Evolutionary conservation across 2,329 filamentous ascomycete genomes (phyloP), one percentile per base, ranked within the genome.

Genomic region (Sarocladium brachiariae): DNA sequence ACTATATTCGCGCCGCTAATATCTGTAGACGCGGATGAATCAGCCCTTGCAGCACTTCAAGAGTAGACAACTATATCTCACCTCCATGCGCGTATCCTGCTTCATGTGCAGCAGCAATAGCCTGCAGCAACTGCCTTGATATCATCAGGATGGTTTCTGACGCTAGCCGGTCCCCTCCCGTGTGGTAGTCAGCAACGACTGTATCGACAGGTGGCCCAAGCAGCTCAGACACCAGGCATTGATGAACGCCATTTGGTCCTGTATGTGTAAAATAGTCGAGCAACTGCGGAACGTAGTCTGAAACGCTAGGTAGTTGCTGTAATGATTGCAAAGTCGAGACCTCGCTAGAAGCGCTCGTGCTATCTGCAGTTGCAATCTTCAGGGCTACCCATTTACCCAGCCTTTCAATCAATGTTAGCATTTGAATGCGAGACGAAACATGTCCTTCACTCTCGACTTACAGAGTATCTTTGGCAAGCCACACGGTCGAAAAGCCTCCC

Each of bases 401-500:
- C 37, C 37, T 41, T 41, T 8, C 23, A 3, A 31, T 43, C 35
- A 8, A 31, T 46, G 9, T 46, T 11, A 30, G 23, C 41, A 27
- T 27, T n/a, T 30, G 41, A 16, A 13, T 35, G 33, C 41, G 41
- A 18, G 23, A 27, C 16, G 19, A 51, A 1, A 54, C 33, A 2
- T 18, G 21, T n/a, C 57, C 45, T 27, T 59, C 58, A 9, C 58
- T 2, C 13, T 55, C 54, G 19, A 60, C 52, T 16, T 55, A 56
- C 37, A 41, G 37, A 23, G 10, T 23, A 18, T 74, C 69, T 31
- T 60, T 59, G 31, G 65, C 70, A 34, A 73, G 64, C 73, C 70
- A 75, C 16, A 72, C 69, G 2, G 72, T 76, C 1, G 68, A 70
- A 53, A 60, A 71, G 10, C 66, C 62, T 34, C 72, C 70, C 55